Conservation (phyloP, 1,139 yeast genomes). For the Blastobotrys raffinosifermentans region DNA sequence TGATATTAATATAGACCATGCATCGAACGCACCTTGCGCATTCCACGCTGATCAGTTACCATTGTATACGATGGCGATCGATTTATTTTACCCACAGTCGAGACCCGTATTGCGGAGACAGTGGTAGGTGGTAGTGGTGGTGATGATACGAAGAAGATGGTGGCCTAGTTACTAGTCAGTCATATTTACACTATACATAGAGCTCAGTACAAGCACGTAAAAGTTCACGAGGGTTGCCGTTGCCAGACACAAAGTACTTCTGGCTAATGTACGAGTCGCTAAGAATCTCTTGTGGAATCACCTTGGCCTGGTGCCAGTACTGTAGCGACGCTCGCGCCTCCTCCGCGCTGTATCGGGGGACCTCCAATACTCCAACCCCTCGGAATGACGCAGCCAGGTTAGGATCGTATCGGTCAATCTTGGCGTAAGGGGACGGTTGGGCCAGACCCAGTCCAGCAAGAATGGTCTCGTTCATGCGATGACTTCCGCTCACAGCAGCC, state of each 20-base stretch:
- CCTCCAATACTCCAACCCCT: conserved; percentile 43
- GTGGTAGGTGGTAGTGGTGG: no score
- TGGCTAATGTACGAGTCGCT: conserved; percentile 41
- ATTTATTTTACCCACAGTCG: no score
- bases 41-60: no score
- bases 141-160: no score
- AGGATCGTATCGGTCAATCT: conserved; percentile 47
- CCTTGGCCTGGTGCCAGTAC: conserved; percentile 51
- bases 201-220: conserved; percentile 39
- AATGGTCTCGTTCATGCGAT: conserved; percentile 47
- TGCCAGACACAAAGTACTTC: conserved; percentile 60
- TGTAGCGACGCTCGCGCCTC: conserved; percentile 52
- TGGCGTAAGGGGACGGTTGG: conserved; percentile 53
- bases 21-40: no score
- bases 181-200: conserved; percentile 1
- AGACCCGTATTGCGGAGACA: no score
- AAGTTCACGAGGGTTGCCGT: conserved; percentile 73
- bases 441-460: conserved; percentile 54
- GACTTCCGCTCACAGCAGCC: conserved; percentile 53
- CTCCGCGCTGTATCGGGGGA: conserved; percentile 46
- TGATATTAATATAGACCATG: no score
- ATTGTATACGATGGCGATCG: no score
- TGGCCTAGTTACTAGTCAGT: no score
- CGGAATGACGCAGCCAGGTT: conserved; percentile 47
- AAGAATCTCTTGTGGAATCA: conserved; percentile 40